Conservation (phyloP, 2,329 filamentous ascomycete species). For the Monilinia polystroma region DNA sequence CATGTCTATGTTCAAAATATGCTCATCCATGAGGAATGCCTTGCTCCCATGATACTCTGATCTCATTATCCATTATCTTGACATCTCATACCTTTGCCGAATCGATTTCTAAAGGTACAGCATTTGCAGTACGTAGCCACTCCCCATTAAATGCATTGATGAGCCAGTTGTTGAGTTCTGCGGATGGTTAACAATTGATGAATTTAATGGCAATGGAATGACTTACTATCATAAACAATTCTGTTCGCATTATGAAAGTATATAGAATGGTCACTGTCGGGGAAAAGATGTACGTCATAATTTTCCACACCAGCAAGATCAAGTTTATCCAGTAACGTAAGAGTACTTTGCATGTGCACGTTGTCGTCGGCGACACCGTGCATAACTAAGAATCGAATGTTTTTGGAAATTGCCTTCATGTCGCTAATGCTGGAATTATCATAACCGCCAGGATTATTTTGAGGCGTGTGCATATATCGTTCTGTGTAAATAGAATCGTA, state of each 20-base stretch:
- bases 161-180: conserved; percentile 84
- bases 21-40: not conserved
- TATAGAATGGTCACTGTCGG: conserved; percentile 93
- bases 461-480: conserved; percentile 94
- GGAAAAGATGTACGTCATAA: conserved; percentile 95
- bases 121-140: conserved; percentile 60
- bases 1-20: not conserved
- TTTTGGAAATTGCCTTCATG: conserved; percentile 67
- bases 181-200: conserved; percentile 39
- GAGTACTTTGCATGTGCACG: conserved; percentile 93
- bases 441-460: conserved; percentile 78
- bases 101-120: conserved; percentile 38
- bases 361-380: conserved; percentile 97
- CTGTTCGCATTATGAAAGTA: conserved; percentile 89
- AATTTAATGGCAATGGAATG: not conserved
- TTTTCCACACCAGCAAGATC: conserved; percentile 82
- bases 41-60: conserved; percentile 13
- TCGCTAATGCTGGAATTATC: conserved; percentile 71
- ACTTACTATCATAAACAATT: conserved; percentile 91
- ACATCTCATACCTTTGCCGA: conserved; percentile 20
- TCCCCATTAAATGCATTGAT: conserved; percentile 97
- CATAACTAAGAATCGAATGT: conserved; percentile 90
- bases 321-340: conserved; percentile 81
- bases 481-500: conserved; percentile 96
- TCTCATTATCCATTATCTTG: not conserved